Percentiles rank a stretch among this genome's conserved stretches.
These are phyloP conservation scores for Ganoderma sinense DNA, from an alignment of 1,284 basidiomycete genomes.

Conservation along the genomic window DNA sequence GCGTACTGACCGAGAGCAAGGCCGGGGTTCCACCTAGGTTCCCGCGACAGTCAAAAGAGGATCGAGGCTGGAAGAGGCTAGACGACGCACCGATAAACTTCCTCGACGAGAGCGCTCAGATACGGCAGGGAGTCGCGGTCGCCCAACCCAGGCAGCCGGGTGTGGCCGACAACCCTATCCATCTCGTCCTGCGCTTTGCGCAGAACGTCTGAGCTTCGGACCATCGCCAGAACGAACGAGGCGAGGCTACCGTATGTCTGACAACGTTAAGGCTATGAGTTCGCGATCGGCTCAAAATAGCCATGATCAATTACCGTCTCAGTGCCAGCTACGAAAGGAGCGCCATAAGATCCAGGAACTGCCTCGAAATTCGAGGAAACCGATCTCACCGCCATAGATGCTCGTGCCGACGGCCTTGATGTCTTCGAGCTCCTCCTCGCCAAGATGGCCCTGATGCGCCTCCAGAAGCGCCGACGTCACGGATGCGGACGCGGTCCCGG, in stretches of 20 bases:
- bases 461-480: constrained; percentile 7
- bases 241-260: constrained; percentile 13
- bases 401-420: constrained; percentile 28
- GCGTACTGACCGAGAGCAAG: constrained; percentile 19
- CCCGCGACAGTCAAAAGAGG: too few relatives aligned
- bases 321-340: constrained; percentile 29
- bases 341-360: constrained; percentile 25
- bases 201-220: constrained; percentile 24
- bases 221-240: constrained; percentile 27
- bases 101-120: constrained; percentile 54
- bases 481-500: constrained; percentile 6
- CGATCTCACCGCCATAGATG: constrained; percentile 31
- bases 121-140: constrained; percentile 37
- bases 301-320: constrained; percentile 31
- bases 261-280: not conserved
- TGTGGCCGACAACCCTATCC: constrained; percentile 24
- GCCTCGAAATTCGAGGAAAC: constrained; percentile 16
- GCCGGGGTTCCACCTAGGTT: constrained; percentile 25
- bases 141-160: constrained; percentile 27
- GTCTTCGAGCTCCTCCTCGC: constrained; percentile 20
- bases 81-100: constrained; percentile 47
- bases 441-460: constrained; percentile 4
- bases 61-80: too few relatives aligned
- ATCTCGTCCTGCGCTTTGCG: constrained; percentile 28
- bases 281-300: not conserved